Conservation (phyloP, 192 early-diverging fungal species). For the Entomortierella chlamydospora region DNA sequence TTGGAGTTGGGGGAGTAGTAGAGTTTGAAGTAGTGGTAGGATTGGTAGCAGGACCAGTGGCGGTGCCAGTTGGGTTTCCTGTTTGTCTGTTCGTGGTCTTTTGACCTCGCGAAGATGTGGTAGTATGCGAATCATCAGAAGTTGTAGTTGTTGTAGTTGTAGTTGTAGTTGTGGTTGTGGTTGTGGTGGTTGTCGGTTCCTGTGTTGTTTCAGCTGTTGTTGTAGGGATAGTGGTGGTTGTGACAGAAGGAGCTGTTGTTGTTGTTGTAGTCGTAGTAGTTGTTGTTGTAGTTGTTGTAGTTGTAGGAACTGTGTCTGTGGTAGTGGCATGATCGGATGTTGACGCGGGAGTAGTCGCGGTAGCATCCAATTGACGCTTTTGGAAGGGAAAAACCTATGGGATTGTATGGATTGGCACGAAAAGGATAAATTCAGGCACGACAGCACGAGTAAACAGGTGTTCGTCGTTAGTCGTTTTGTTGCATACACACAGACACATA, state of each 20-base stretch:
- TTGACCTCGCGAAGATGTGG: background rate
- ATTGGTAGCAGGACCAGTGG: background rate
- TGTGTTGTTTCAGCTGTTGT: background rate
- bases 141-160: background rate
- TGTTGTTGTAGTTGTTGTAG: background rate
- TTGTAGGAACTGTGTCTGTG: no score
- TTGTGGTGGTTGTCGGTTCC: background rate
- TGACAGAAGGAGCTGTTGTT: background rate
- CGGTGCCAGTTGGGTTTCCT: background rate
- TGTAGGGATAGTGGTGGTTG: background rate
- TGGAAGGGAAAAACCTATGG: background rate
- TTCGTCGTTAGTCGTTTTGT: no score
- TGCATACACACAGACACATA: no score
- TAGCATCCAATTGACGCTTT: no score
- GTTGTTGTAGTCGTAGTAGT: background rate
- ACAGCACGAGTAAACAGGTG: no score
- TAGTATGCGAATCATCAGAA: background rate
- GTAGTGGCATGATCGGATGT: no score
- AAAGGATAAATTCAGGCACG: background rate
- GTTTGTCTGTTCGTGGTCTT: background rate
- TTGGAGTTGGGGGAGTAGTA: constrained; percentile 12
- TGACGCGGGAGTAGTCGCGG: no score
- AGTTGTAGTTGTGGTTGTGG: constrained; percentile 7
- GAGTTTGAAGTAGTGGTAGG: constrained; percentile 1
- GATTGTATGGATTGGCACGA: background rate